phyloP scores from a whole-genome alignment of 345 rosid genomes.

The Lepidium aucheri region DNA sequence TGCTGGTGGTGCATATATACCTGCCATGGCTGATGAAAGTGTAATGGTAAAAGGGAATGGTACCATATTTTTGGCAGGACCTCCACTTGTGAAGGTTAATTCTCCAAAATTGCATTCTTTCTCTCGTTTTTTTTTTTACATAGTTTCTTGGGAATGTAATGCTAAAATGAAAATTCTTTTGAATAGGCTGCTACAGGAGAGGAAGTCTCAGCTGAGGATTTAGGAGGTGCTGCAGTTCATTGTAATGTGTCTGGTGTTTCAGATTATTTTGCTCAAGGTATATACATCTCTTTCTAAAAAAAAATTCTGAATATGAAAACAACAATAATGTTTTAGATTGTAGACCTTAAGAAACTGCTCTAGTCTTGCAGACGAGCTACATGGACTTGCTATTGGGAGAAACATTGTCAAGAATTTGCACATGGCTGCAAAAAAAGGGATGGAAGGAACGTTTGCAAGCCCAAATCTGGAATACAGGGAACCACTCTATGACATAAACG shows the following conservation, averaged over 20 bases:
- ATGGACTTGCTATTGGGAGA: constrained; percentile 91
- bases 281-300: not conserved
- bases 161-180: constrained; percentile 35
- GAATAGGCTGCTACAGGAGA: constrained; percentile 97
- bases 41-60: constrained; percentile 98
- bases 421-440: constrained; percentile 61
- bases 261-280: constrained; percentile 97
- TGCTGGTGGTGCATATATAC: constrained; percentile 96
- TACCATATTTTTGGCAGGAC: constrained; percentile 94
- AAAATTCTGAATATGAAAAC: not conserved
- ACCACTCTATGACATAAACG: constrained; percentile 72
- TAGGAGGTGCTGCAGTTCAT: constrained; percentile 86
- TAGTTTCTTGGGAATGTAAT: not conserved
- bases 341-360: constrained; percentile 18
- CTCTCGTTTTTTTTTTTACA: not conserved
- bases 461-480: constrained; percentile 42
- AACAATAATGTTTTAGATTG: not conserved
- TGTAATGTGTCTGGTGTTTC: constrained; percentile 94
- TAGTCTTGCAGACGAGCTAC: constrained; percentile 71
- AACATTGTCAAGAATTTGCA: constrained; percentile 87
- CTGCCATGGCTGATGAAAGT: constrained; percentile 99
- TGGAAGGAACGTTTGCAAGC: constrained; percentile 27
- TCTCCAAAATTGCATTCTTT: not conserved
- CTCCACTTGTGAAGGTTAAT: constrained; percentile 87
- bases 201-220: constrained; percentile 89